phyloP scores from a whole-genome alignment of 345 rosid genomes.

The Leavenworthia alabamica region DNA sequence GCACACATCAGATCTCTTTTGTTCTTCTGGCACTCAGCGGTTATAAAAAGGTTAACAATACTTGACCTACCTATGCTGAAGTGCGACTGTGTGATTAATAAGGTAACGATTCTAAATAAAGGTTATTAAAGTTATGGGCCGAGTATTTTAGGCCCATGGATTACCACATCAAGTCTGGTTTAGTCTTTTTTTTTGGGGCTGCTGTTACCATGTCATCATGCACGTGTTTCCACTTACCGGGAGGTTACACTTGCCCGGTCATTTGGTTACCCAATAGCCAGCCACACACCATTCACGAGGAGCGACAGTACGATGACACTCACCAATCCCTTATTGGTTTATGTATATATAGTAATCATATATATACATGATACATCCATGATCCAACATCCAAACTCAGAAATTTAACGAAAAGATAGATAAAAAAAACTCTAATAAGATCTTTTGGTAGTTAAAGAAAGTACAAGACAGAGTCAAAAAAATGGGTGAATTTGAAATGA shows the following conservation, averaged over 20 bases:
- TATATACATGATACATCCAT: not conserved
- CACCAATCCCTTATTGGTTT: slow-evolving; percentile 7
- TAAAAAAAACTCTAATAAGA: not conserved
- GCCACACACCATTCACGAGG: not conserved
- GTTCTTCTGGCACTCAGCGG: no score
- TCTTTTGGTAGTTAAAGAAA: not conserved
- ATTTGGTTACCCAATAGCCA: not conserved
- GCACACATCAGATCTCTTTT: not conserved
- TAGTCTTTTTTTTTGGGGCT: not conserved
- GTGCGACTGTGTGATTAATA: not conserved
- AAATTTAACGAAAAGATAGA: not conserved
- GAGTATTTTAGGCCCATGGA: not conserved
- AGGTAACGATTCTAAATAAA: not conserved
- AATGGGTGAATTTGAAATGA: slow-evolving; percentile 16
- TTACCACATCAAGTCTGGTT: not conserved
- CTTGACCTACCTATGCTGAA: no score
- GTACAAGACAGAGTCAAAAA: not conserved
- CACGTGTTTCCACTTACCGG: slow-evolving; percentile 28
- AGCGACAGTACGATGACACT: not conserved
- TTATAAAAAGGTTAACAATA: no score
- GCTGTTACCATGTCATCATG: not conserved
- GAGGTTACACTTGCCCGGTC: slow-evolving; percentile 11
- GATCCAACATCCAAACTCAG: not conserved
- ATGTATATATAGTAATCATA: not conserved
- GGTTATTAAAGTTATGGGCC: not conserved